Conservation (phyloP, 2,329 filamentous ascomycete species). For the Fusarium aywerte region DNA sequence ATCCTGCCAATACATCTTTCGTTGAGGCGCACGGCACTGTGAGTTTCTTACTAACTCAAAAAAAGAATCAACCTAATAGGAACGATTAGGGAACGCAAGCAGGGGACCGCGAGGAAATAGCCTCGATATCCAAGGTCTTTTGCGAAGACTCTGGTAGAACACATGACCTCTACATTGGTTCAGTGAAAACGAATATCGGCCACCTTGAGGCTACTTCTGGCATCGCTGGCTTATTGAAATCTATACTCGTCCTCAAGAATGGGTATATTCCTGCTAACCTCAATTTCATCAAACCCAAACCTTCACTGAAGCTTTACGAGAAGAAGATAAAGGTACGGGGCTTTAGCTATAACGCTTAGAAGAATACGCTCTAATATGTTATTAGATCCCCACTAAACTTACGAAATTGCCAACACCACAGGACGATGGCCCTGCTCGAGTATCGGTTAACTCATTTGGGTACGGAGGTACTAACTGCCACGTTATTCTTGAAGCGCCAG, state of each 20-base stretch:
- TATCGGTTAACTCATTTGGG: constrained; percentile 11
- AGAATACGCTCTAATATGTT: neutral
- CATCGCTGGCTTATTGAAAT: constrained; percentile 2
- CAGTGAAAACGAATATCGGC: constrained; percentile 12
- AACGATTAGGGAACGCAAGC: constrained; percentile 5
- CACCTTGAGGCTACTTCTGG: constrained; percentile 9
- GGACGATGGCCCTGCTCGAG: neutral
- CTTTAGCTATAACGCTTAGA: no score
- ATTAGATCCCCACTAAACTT: neutral
- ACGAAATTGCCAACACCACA: neutral
- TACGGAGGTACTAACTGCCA: constrained; percentile 15
- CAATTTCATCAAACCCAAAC: constrained; percentile 10
- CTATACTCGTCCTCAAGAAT: constrained; percentile 1
- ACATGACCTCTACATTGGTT: constrained; percentile 6
- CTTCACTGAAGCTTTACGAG: constrained; percentile 5
- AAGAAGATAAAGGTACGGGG: neutral
- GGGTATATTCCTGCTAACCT: constrained; percentile 3
- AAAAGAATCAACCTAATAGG: neutral
- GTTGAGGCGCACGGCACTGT: constrained; percentile 8
- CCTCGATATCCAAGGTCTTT: constrained; percentile 1
- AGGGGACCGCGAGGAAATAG: constrained; percentile 9
- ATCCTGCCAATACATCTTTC: neutral
- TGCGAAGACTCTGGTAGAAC: neutral
- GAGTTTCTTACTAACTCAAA: accelerated
- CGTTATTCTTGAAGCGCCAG: neutral